Percentiles rank a stretch among this genome's conserved stretches.
Evolutionary conservation across 495 filamentous ascomycete species (phyloP).

Genomic region (Cryomyces antarcticus): DNA sequence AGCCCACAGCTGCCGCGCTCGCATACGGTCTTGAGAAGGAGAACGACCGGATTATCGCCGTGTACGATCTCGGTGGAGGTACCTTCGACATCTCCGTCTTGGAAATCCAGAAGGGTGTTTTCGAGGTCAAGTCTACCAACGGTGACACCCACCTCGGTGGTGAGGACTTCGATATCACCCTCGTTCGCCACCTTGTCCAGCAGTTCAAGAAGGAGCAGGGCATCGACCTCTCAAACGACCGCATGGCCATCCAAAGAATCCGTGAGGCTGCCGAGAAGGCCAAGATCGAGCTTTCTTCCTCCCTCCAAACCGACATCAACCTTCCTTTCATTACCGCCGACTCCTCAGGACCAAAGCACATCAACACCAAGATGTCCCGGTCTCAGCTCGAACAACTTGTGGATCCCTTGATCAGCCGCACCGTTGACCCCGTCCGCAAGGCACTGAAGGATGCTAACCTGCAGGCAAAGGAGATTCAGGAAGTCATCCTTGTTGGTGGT

Average conservation of each 20-base stretch:
- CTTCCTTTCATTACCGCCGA: slow-evolving; percentile 97
- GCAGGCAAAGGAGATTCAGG: slow-evolving; percentile 88
- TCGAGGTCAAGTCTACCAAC: slow-evolving; percentile 98
- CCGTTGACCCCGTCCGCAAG: slow-evolving; percentile 86
- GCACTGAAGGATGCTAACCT: slow-evolving; percentile 93
- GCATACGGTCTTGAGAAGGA: slow-evolving; percentile 94
- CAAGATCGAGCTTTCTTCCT: slow-evolving; percentile 97
- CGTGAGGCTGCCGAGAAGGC: slow-evolving; percentile 99
- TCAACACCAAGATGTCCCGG: slow-evolving; percentile 86
- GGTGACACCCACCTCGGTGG: slow-evolving; percentile 95
- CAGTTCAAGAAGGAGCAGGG: slow-evolving; percentile 93
- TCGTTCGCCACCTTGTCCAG: slow-evolving; percentile 85
- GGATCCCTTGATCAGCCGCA: slow-evolving; percentile 72
- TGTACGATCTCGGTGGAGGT: slow-evolving; percentile 96
- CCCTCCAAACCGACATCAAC: slow-evolving; percentile 94
- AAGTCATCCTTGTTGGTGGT: slow-evolving; percentile 96
- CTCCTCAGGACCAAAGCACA: slow-evolving; percentile 86
- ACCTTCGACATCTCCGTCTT: slow-evolving; percentile 97
- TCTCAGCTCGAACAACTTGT: slow-evolving; percentile 84
- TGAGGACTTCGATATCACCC: slow-evolving; percentile 93
- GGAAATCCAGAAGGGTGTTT: slow-evolving; percentile 94
- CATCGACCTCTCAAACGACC: slow-evolving; percentile 78
- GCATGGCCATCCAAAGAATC: slow-evolving; percentile 98
- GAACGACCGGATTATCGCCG: slow-evolving; percentile 71
- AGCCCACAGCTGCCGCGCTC: slow-evolving; percentile 85